These are phyloP conservation scores for Brassica juncea DNA, from an alignment of 345 rosid species.

Conservation along the genomic window DNA sequence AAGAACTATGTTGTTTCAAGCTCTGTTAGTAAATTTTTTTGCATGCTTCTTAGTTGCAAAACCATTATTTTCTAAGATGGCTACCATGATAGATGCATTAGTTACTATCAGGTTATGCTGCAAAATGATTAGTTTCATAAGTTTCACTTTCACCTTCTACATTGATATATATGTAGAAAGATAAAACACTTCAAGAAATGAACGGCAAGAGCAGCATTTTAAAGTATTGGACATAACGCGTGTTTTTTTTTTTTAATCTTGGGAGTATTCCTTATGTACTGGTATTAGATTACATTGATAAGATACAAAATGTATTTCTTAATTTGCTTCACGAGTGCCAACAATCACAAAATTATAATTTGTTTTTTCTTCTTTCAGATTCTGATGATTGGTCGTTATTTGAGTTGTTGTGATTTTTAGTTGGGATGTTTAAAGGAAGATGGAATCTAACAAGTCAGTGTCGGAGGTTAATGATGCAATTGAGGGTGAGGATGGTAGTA, in stretches of 20 bases:
- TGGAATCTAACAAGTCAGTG: neutral
- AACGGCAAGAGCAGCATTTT: neutral
- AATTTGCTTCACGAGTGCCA: neutral
- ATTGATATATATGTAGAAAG: neutral
- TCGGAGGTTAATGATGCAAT: no score
- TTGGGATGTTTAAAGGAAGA: no score
- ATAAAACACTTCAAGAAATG: neutral
- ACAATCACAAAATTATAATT: neutral
- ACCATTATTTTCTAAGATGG: neutral
- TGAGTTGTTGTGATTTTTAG: no score
- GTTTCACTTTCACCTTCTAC: neutral
- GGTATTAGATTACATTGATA: neutral
- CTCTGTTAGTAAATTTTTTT: neutral
- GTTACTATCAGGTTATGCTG: neutral
- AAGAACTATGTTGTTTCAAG: neutral
- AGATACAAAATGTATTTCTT: no score
- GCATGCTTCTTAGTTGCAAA: neutral
- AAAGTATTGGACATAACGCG: neutral
- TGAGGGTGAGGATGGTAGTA: no score
- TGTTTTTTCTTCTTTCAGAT: neutral
- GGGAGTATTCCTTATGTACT: neutral
- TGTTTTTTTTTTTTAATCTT: no score
- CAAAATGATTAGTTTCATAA: neutral
- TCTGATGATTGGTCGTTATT: neutral
- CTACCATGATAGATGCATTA: no score